Conservation (phyloP, 495 filamentous ascomycete species). For the Corynascus novoguineensis region DNA sequence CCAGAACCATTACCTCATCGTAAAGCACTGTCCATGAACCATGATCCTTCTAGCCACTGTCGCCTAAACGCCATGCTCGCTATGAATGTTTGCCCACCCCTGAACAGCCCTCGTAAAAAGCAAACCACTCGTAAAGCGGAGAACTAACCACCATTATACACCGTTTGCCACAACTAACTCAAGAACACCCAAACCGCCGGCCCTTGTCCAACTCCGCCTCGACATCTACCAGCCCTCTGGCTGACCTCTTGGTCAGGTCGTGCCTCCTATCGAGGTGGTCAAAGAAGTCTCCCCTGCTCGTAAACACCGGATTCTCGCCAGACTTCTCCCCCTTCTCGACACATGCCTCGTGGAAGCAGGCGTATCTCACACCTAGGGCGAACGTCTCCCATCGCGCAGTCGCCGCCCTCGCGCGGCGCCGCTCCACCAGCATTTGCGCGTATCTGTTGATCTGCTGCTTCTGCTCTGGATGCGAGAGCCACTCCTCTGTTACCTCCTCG, state of each 20-base stretch:
- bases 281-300: constrained; percentile 25
- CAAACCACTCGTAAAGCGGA: background rate
- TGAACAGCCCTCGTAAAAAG: background rate
- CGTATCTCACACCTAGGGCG: constrained; percentile 29
- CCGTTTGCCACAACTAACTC: background rate
- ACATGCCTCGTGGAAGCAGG: constrained; percentile 25
- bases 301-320: constrained; percentile 7
- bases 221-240: constrained; percentile 18
- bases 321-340: background rate
- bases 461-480: constrained; percentile 17
- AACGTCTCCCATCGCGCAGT: constrained; percentile 32
- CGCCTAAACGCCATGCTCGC: constrained; percentile 12
- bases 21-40: background rate
- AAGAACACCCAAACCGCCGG: constrained; percentile 25
- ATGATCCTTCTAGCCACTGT: constrained; percentile 2
- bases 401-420: constrained; percentile 19
- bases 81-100: background rate
- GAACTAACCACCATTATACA: background rate
- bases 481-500: constrained; percentile 24
- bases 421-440: constrained; percentile 22
- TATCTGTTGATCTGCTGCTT: constrained; percentile 16
- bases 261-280: constrained; percentile 27
- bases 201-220: constrained; percentile 28
- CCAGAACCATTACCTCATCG: background rate
- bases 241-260: constrained; percentile 15